phyloP scores from a whole-genome alignment of 768 basidiomycete genomes.

The Panellus pusillus region DNA sequence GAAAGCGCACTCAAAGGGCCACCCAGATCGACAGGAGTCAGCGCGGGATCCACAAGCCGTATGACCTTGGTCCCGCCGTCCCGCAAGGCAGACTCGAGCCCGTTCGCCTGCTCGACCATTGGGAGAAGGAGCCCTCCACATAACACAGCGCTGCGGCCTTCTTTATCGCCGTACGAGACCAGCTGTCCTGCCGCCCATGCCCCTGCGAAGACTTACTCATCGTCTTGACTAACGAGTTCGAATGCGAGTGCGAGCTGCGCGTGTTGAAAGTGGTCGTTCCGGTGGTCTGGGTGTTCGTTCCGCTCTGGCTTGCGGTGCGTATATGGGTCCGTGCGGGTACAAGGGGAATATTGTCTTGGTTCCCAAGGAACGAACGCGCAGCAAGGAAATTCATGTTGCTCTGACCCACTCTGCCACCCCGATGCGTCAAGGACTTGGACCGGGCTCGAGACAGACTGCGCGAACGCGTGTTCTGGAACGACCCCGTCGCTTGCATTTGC shows the following conservation, averaged over 20 bases:
- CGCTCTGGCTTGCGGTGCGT: conserved; percentile 22
- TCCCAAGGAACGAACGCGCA: conserved; percentile 65
- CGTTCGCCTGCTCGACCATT: conserved; percentile 23
- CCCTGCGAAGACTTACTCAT: conserved; percentile 34
- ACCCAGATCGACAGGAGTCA: conserved; percentile 30
- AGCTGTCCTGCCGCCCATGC: conserved; percentile 46
- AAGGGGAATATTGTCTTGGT: conserved; percentile 55
- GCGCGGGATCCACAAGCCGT: conserved; percentile 43
- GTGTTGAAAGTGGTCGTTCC: conserved; percentile 20
- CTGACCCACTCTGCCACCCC: conserved; percentile 28
- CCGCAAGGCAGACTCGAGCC: conserved; percentile 41
- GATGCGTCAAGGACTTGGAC: conserved; percentile 53
- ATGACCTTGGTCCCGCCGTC: conserved; percentile 42
- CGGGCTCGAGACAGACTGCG: conserved; percentile 65
- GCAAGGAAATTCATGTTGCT: conserved; percentile 60
- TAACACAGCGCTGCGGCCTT: conserved; percentile 34
- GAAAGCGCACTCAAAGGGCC: conserved; percentile 6
- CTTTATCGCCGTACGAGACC: conserved; percentile 42
- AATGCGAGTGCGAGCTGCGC: conserved; percentile 32
- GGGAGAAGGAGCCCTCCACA: conserved; percentile 17
- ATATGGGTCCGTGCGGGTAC: conserved; percentile 24
- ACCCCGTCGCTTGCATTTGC: conserved; percentile 61
- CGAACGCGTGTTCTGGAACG: conserved; percentile 64
- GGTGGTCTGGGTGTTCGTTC: conserved; percentile 20
- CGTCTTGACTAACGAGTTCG: conserved; percentile 39